These are phyloP conservation scores for Fagopyrum homotropicum DNA, from an alignment of 148 eudicot species.

Conservation along the genomic window DNA sequence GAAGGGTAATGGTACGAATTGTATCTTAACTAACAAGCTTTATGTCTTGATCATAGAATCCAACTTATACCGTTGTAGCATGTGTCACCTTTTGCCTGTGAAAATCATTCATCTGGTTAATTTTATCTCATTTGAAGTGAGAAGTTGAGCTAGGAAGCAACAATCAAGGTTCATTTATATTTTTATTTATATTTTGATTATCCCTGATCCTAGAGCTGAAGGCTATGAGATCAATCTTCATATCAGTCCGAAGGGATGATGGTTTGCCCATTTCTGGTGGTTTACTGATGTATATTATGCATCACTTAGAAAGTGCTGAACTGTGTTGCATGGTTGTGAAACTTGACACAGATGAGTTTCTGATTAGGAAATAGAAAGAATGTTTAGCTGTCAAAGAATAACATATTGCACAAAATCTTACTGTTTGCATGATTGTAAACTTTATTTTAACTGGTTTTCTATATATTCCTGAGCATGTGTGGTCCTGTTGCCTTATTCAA, in stretches of 20 bases:
- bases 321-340: not conserved
- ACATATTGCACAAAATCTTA: not conserved
- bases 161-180: not conserved
- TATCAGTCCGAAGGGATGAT: not conserved
- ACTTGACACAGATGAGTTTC: not conserved
- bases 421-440: not conserved
- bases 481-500: not conserved
- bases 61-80: no score
- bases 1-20: not conserved
- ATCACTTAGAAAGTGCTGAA: not conserved
- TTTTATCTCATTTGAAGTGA: not conserved
- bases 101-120: not conserved
- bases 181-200: not conserved
- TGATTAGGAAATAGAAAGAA: not conserved
- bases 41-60: not conserved
- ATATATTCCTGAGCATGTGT: slow-evolving; percentile 1
- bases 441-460: not conserved
- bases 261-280: not conserved
- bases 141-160: not conserved
- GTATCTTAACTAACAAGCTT: not conserved
- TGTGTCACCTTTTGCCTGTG: not conserved
- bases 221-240: not conserved
- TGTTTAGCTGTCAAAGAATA: not conserved
- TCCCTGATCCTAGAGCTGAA: not conserved
- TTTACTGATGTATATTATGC: not conserved